phyloP scores from a whole-genome alignment of 495 filamentous ascomycete genomes.

The Aspergillus nanangensis region DNA sequence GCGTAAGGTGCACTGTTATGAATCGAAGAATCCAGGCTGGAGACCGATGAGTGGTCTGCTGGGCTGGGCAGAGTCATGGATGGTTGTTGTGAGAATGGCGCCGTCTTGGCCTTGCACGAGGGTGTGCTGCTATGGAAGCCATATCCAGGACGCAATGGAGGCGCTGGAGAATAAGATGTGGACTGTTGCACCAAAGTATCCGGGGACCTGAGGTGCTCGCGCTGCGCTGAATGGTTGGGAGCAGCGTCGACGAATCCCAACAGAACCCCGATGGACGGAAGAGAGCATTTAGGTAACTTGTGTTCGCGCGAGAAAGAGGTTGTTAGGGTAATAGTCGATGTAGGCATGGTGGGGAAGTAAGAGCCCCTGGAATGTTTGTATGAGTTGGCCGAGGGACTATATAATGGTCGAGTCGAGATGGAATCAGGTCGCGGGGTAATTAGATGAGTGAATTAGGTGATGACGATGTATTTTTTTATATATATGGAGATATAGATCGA shows the following conservation, averaged over 20 bases:
- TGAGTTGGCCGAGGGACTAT: slow-evolving; percentile 22
- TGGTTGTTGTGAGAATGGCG: slow-evolving; percentile 33
- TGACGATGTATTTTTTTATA: too few species aligned
- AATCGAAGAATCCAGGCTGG: slow-evolving; percentile 49
- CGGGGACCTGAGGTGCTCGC: slow-evolving; percentile 43
- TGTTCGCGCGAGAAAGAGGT: slow-evolving; percentile 21
- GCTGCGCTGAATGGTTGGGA: slow-evolving; percentile 39
- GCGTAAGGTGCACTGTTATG: slow-evolving; percentile 41
- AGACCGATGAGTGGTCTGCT: slow-evolving; percentile 51
- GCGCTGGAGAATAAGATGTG: slow-evolving; percentile 64
- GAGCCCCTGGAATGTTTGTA: slow-evolving; percentile 10
- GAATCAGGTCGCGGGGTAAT: slow-evolving; percentile 28
- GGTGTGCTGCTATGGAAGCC: slow-evolving; percentile 72
- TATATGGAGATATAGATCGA: slow-evolving; percentile 3
- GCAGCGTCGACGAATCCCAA: slow-evolving; percentile 69
- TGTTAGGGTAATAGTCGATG: slow-evolving; percentile 12
- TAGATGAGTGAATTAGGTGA: slow-evolving; percentile 43
- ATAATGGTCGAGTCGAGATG: slow-evolving; percentile 10
- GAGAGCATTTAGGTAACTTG: slow-evolving; percentile 62
- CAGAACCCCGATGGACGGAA: slow-evolving; percentile 82
- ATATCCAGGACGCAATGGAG: slow-evolving; percentile 83
- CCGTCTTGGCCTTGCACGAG: slow-evolving; percentile 51
- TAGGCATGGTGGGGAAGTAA: slow-evolving; percentile 18
- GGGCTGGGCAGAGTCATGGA: slow-evolving; percentile 35
- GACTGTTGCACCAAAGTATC: slow-evolving; percentile 13